Percentiles rank a stretch among this genome's conserved stretches.
Conservation (phyloP, 129 eudicot genomes). For the Saposhnikovia divaricata region DNA sequence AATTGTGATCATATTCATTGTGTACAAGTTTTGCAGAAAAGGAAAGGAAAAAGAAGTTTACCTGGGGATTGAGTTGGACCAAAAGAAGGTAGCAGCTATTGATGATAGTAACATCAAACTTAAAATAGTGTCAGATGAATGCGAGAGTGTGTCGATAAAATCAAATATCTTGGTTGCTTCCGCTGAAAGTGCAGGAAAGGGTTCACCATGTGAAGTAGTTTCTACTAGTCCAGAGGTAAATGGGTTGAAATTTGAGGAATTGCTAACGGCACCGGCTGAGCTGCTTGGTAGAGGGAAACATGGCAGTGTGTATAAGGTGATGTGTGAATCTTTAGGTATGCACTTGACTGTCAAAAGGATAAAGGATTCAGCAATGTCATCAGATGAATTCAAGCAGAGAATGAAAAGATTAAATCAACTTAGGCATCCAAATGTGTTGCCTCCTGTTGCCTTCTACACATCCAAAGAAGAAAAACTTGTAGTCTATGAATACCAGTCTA, state of each 20-base stretch:
- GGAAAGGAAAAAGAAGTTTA: conserved; percentile 28
- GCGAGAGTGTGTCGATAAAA: conserved; percentile 27
- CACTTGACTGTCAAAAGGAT: conserved; percentile 61
- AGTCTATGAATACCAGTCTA: conserved; percentile 68
- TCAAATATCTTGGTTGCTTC: conserved; percentile 27
- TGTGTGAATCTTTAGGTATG: conserved; percentile 37
- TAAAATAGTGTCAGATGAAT: conserved; percentile 27
- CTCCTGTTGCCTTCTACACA: conserved; percentile 58
- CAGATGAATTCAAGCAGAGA: conserved; percentile 47
- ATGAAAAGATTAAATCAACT: conserved; percentile 54
- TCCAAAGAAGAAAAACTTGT: conserved; percentile 69
- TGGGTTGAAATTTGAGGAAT: conserved; percentile 55
- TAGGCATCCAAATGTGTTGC: conserved; percentile 58
- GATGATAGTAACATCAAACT: conserved; percentile 28
- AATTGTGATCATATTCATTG: conserved; percentile 12
- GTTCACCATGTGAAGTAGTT: conserved; percentile 42
- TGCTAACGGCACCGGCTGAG: conserved; percentile 73
- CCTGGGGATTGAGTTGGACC: background rate
- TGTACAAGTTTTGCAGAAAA: conserved; percentile 26
- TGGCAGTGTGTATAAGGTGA: conserved; percentile 72
- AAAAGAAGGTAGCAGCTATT: conserved; percentile 16
- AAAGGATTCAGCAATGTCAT: conserved; percentile 41
- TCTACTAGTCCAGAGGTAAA: conserved; percentile 57
- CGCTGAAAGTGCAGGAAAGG: conserved; percentile 25
- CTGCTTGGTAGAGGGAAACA: conserved; percentile 69